Percentiles rank a stretch among this genome's conserved stretches.
Conservation (phyloP, 1,284 basidiomycete genomes). For the Trametes hirsuta region DNA sequence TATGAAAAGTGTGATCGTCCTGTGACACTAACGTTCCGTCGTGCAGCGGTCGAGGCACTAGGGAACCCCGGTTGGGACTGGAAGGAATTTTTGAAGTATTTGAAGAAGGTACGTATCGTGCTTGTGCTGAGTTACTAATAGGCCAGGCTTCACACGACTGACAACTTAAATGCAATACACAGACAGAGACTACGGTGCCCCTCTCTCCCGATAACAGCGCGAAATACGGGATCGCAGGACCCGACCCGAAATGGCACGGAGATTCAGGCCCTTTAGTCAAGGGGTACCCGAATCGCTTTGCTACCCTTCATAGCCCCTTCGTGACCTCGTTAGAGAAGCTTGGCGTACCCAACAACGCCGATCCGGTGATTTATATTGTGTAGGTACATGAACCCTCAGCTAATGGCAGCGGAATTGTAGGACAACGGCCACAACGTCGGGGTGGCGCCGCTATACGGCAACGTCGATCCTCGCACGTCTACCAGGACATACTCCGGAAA, state of each 20-base stretch:
- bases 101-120: slow-evolving; percentile 10
- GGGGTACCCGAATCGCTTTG: slow-evolving; percentile 5
- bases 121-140: not conserved
- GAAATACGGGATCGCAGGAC: not conserved
- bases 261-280: slow-evolving; percentile 26
- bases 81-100: slow-evolving; percentile 24
- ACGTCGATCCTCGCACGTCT: slow-evolving; percentile 4
- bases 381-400: not conserved
- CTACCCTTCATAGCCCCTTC: slow-evolving; percentile 1
- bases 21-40: no score
- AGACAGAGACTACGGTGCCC: slow-evolving; percentile 11
- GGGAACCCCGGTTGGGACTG: slow-evolving; percentile 34
- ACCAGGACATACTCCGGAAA: slow-evolving; percentile 6
- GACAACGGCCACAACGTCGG: slow-evolving; percentile 5
- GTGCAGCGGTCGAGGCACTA: slow-evolving; percentile 23
- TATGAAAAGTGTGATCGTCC: not conserved
- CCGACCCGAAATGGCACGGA: slow-evolving; percentile 16
- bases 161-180: not conserved
- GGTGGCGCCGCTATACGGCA: not conserved
- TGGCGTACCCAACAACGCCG: slow-evolving; percentile 1
- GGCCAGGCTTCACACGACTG: not conserved
- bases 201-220: not conserved
- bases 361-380: not conserved
- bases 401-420: not conserved
- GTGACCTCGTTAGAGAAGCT: slow-evolving; percentile 20